phyloP scores from a whole-genome alignment of 2,329 filamentous ascomycete species.

The Emergomyces africanus region DNA sequence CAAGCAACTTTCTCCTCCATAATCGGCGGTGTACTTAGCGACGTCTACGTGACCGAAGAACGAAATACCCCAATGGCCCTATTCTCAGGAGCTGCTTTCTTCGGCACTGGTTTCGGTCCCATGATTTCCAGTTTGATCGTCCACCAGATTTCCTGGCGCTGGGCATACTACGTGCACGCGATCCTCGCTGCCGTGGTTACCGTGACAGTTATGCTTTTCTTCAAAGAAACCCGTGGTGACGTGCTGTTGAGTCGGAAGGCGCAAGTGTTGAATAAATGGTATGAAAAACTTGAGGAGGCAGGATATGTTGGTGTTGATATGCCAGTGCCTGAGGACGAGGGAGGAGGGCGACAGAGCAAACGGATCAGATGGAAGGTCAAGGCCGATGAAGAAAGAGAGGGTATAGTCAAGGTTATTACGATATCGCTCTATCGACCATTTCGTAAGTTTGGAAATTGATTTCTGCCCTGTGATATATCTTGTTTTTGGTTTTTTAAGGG shows the following conservation, averaged over 20 bases:
- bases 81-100: slow-evolving; percentile 66
- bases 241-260: slow-evolving; percentile 71
- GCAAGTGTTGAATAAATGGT: slow-evolving; percentile 61
- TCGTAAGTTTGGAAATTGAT: slow-evolving; percentile 25
- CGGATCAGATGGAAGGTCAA: slow-evolving; percentile 70
- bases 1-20: slow-evolving; percentile 63
- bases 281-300: slow-evolving; percentile 54
- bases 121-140: slow-evolving; percentile 58
- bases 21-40: slow-evolving; percentile 82
- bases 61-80: slow-evolving; percentile 84
- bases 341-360: slow-evolving; percentile 21
- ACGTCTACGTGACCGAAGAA: slow-evolving; percentile 66
- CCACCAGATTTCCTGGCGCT: slow-evolving; percentile 58
- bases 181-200: slow-evolving; percentile 56
- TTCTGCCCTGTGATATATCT: background rate
- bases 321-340: slow-evolving; percentile 14
- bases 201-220: slow-evolving; percentile 51
- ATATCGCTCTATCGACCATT: slow-evolving; percentile 70
- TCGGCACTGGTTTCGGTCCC: slow-evolving; percentile 69
- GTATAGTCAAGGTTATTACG: slow-evolving; percentile 54
- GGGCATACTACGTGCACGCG: slow-evolving; percentile 79
- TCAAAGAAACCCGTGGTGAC: slow-evolving; percentile 70
- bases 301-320: slow-evolving; percentile 48
- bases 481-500: background rate
- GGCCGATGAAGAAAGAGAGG: slow-evolving; percentile 62